Conservation (phyloP, 1,284 basidiomycete species). For the Wolfiporia cocos region DNA sequence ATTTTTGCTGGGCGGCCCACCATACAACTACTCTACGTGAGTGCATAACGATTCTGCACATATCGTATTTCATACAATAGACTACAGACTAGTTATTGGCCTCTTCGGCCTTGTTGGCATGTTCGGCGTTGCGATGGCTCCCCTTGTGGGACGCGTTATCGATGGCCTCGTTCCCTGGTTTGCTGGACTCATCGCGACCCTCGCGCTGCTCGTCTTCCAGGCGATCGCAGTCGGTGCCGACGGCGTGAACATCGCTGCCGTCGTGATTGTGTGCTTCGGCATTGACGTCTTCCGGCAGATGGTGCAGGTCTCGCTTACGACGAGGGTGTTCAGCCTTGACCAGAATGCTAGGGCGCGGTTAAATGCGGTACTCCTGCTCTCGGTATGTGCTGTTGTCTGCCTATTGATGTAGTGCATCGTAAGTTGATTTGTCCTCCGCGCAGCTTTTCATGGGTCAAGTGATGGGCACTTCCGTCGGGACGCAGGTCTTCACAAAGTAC, state of each 20-base stretch:
- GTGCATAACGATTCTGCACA: conserved; percentile 4
- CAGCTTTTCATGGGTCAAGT: conserved; percentile 40
- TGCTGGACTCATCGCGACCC: conserved; percentile 35
- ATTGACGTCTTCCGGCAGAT: conserved; percentile 44
- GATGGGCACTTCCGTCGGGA: conserved; percentile 47
- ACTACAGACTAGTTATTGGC: conserved; percentile 39
- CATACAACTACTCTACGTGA: conserved; percentile 39
- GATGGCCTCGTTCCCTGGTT: conserved; percentile 47
- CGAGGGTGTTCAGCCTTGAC: conserved; percentile 33
- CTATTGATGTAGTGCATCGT: too few species aligned
- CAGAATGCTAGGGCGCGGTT: conserved; percentile 38
- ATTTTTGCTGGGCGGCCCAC: conserved; percentile 42
- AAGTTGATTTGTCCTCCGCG: neutral
- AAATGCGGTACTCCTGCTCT: conserved; percentile 44
- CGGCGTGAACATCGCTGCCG: conserved; percentile 37
- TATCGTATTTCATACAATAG: neutral
- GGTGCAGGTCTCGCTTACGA: conserved; percentile 35
- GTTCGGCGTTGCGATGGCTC: conserved; percentile 39
- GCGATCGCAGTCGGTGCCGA: conserved; percentile 39
- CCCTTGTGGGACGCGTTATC: conserved; percentile 42
- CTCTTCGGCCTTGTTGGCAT: conserved; percentile 51
- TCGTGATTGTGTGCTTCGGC: conserved; percentile 38
- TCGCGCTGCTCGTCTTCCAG: conserved; percentile 28
- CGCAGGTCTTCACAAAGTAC: conserved; percentile 41
- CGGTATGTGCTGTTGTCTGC: conserved; percentile 24